Evolutionary conservation across 2,329 filamentous ascomycete genomes (phyloP), one percentile per base, ranked within the genome.

Genomic region (Colletotrichum cereale): DNA sequence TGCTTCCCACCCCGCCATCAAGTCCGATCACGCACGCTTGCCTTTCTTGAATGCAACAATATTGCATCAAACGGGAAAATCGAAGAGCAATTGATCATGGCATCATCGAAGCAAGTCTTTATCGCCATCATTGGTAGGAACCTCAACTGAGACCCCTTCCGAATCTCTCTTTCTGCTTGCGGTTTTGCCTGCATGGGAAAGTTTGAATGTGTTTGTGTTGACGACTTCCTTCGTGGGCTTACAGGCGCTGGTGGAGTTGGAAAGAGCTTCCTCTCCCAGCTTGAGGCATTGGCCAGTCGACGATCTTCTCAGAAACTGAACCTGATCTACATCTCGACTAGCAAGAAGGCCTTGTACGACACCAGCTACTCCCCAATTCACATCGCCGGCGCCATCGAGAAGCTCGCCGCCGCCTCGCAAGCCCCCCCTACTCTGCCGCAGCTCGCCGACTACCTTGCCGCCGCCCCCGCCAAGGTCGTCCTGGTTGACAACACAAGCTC

Each of bases 401-500:
- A 89, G 55, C 89, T 96, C 62, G 86, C 88, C 53, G 82, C 88
- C 18, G 92, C 92, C 29, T 84, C 86, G 36, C 90, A 91, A 74
- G 84, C 91, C 3, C 88, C 94, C 12, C 88, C 93, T 24, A 84
- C 89, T 47, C 86, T 94, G 56, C 81, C 92, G 53, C 88, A 96
- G 77, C 88, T 97, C 48, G 89, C 92, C 75, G 89, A 92, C 42
- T 97, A 94, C 82, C 91, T 99, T 56, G 88, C 91, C 71, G 88
- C 89, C 53, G 93, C 94, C 1, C 94, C 95, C 2, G 89, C 90
- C 72, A 93, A 93, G 79, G 91, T 92, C 53, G 87, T 99, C 55
- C 86, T 99, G 38, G 91, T 99, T 75, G 96, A 99, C 87, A 98
- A 98, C 85, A 99, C 96, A 63, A 97, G 93, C 83, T 95, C 94